Evolutionary conservation across 257 asterid genomes (phyloP), one percentile per base, ranked within the genome.

Genomic region (Eucommia ulmoides): DNA sequence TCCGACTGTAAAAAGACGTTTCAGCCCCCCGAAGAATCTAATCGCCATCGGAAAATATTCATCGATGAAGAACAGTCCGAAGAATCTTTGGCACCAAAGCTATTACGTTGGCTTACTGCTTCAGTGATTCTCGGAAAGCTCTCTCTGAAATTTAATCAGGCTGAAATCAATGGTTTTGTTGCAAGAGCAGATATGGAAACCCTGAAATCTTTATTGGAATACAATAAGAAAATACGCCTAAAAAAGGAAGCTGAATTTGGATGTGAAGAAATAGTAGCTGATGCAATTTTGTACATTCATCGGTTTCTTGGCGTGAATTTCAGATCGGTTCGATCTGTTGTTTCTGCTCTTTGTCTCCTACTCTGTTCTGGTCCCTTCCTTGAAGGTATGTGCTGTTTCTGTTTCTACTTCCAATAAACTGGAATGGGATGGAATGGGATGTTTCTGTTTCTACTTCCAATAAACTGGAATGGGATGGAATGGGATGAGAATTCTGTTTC

Each of bases 31-130:
- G 76, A 72, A 58, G 72, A 62, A 58, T 58, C 58, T 3, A 52
- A 26, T 66, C 22, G 25, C 61, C 45, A 20, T 56, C 41, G 44
- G 33, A 25, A 47, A 23, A 55, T 61, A 22, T 67, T 48, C 25
- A 55, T 78, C 2, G 71, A 19, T 29, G 59, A 61, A 49, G 68
- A 55, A 55, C 60, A 63, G 18, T 48, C 61, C 18, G 75, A 72
- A 58, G 87, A 82, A 42, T 66, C 81, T 61, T 76, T 82, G 42
- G 51, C 64, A 51, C 59, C 83, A 50, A 84, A 84, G 72, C 95
- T 88, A 57, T 62, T 88, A 59, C 76, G 93, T 61, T 88, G 97
- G 95, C 63, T 88, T 65, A 60, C 79, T 57, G 97, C 95, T 60
- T 76, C 94, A 6, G 87, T 68, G 45, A 76, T 88, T 65, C 81